Conservation (phyloP, 225 moss, liverwort and hornwort species). For the Asterella californica region DNA sequence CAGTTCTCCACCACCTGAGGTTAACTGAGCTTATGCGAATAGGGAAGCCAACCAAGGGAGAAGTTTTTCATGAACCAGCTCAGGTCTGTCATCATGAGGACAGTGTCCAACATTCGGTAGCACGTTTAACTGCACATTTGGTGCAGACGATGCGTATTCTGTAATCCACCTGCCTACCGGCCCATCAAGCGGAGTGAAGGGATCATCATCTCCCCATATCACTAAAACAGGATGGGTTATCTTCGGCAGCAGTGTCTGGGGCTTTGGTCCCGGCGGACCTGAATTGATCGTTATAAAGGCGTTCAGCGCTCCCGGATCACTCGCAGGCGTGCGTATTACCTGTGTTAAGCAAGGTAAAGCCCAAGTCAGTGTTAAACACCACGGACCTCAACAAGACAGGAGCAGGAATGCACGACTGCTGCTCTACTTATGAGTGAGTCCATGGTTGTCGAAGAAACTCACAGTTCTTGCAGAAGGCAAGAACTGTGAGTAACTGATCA, state of each 20-base stretch:
- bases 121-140: conserved; percentile 52
- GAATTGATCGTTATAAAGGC: conserved; percentile 92
- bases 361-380: not conserved
- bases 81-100: conserved; percentile 81
- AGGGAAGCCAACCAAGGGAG: conserved; percentile 67
- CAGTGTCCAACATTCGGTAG: conserved; percentile 73
- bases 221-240: conserved; percentile 67
- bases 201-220: conserved; percentile 88
- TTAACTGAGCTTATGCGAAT: not conserved
- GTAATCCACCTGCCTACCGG: conserved; percentile 79
- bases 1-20: too few species aligned
- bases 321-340: conserved; percentile 77
- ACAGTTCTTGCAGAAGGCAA: not conserved
- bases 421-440: not conserved
- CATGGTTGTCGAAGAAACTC: not conserved
- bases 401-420: too few species aligned
- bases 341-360: conserved; percentile 21
- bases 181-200: conserved; percentile 87
- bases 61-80: conserved; percentile 73
- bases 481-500: not conserved
- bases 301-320: conserved; percentile 73
- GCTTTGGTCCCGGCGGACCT: conserved; percentile 92
- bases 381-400: not conserved
- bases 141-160: conserved; percentile 38
- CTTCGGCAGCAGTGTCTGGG: conserved; percentile 55